A percentile compares a stretch with the other conserved stretches of the same genome.
Conservation (phyloP, 495 filamentous ascomycete genomes). For the Talaromyces wortmannii region DNA sequence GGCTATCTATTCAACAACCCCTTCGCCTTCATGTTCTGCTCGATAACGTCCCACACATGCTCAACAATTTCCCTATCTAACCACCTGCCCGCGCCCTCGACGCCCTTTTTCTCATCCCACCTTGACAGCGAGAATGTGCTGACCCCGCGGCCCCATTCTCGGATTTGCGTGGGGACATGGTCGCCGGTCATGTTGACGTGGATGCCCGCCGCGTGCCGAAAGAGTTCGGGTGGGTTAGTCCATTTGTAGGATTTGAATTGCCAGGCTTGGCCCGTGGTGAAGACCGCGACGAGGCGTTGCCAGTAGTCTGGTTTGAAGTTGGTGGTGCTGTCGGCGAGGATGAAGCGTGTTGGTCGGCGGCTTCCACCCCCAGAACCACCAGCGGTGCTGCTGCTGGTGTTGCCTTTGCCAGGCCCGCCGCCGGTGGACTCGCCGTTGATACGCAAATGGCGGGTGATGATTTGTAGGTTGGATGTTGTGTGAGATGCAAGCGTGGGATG, state of each 20-base stretch:
- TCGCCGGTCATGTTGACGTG: slow-evolving; percentile 93
- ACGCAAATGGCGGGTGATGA: slow-evolving; percentile 73
- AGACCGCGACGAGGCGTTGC: slow-evolving; percentile 91
- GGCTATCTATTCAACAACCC: slow-evolving; percentile 55
- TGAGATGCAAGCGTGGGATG: slow-evolving; percentile 50
- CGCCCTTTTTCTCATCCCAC: slow-evolving; percentile 53
- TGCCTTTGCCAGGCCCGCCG: slow-evolving; percentile 14
- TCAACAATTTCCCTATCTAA: slow-evolving; percentile 91
- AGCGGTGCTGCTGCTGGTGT: slow-evolving; percentile 12
- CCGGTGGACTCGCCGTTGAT: slow-evolving; percentile 43
- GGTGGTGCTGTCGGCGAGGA: slow-evolving; percentile 84
- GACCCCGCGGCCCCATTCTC: slow-evolving; percentile 80
- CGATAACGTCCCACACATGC: slow-evolving; percentile 83
- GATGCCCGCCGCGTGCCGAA: slow-evolving; percentile 77
- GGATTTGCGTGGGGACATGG: slow-evolving; percentile 64
- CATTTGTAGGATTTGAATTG: slow-evolving; percentile 99
- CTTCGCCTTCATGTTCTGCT: slow-evolving; percentile 76
- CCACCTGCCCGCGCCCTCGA: slow-evolving; percentile 62
- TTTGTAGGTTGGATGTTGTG: slow-evolving; percentile 66
- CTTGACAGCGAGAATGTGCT: slow-evolving; percentile 69
- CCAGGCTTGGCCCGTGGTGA: slow-evolving; percentile 97
- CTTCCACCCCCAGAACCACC: slow-evolving; percentile 17
- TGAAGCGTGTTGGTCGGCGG: slow-evolving; percentile 73
- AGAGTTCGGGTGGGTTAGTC: slow-evolving; percentile 82
- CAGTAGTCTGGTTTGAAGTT: slow-evolving; percentile 98